Conservation (phyloP, 2,329 filamentous ascomycete genomes). For the Grosmannia serpens region DNA sequence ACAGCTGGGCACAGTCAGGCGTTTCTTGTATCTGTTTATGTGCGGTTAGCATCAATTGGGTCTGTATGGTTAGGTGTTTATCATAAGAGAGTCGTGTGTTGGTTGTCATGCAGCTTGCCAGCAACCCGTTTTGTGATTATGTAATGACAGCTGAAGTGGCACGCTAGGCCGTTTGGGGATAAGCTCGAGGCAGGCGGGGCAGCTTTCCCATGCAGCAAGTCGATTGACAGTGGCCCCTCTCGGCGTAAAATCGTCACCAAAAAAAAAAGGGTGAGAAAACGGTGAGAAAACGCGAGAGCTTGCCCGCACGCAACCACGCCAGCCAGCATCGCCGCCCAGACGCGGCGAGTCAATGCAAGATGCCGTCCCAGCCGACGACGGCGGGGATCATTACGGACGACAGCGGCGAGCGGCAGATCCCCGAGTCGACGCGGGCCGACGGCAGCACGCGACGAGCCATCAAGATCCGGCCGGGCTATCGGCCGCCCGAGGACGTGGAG, state of each 20-base stretch:
- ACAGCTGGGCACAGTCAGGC: neutral
- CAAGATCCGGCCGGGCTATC: constrained; percentile 84
- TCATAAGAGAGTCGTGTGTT: neutral
- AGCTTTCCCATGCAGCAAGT: too few relatives aligned
- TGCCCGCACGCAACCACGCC: too few relatives aligned
- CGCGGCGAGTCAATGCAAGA: neutral
- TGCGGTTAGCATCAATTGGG: neutral
- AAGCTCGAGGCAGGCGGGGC: too few relatives aligned
- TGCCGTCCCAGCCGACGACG: constrained; percentile 22
- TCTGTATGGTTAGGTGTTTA: neutral
- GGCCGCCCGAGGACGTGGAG: constrained; percentile 89
- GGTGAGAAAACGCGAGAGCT: neutral
- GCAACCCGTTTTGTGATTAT: too few relatives aligned
- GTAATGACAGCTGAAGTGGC: too few relatives aligned
- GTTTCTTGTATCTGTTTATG: neutral
- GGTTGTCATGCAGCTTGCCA: too few relatives aligned
- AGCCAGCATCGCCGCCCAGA: neutral
- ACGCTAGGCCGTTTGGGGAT: too few relatives aligned
- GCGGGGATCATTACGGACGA: constrained; percentile 67
- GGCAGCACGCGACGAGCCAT: constrained; percentile 91
- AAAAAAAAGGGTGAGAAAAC: neutral
- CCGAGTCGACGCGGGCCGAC: constrained; percentile 74
- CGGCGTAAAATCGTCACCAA: too few relatives aligned
- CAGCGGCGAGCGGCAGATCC: constrained; percentile 79
- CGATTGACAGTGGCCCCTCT: too few relatives aligned